These are phyloP conservation scores for Daldinia grandis DNA, from an alignment of 495 filamentous ascomycete species.

Conservation along the genomic window DNA sequence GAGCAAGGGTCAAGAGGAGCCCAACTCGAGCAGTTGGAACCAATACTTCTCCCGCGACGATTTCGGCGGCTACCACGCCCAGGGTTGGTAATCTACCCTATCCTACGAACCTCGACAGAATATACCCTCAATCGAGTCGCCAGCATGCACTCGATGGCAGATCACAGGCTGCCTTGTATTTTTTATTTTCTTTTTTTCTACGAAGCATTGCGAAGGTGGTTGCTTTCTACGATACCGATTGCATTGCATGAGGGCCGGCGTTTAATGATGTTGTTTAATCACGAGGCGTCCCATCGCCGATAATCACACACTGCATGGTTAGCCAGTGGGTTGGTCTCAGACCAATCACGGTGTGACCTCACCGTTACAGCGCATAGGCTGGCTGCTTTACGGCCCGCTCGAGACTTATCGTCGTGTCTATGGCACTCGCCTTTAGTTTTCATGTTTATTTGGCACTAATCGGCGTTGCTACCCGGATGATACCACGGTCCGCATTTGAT, in stretches of 20 bases:
- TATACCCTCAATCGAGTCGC: constrained; percentile 42
- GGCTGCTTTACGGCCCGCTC: constrained; percentile 28
- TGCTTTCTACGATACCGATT: constrained; percentile 52
- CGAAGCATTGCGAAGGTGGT: constrained; percentile 50
- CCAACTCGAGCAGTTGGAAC: constrained; percentile 59
- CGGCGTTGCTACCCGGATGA: constrained; percentile 51
- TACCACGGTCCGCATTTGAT: constrained; percentile 51
- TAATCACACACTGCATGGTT: constrained; percentile 42
- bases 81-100: constrained; percentile 59
- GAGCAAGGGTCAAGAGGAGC: constrained; percentile 54
- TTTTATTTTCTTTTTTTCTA: constrained; percentile 43
- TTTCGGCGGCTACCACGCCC: constrained; percentile 59
- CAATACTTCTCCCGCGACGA: constrained; percentile 59
- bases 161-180: constrained; percentile 54
- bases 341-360: constrained; percentile 46
- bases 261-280: constrained; percentile 49
- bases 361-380: constrained; percentile 45
- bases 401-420: constrained; percentile 41
- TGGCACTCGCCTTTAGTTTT: constrained; percentile 48
- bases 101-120: constrained; percentile 18
- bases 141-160: constrained; percentile 45
- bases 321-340: constrained; percentile 32
- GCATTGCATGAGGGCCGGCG: constrained; percentile 56
- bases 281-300: constrained; percentile 36
- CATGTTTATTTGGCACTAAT: constrained; percentile 40